These are phyloP conservation scores for Colletotrichum plurivorum DNA, from an alignment of 2,329 filamentous ascomycete genomes.

Conservation along the genomic window DNA sequence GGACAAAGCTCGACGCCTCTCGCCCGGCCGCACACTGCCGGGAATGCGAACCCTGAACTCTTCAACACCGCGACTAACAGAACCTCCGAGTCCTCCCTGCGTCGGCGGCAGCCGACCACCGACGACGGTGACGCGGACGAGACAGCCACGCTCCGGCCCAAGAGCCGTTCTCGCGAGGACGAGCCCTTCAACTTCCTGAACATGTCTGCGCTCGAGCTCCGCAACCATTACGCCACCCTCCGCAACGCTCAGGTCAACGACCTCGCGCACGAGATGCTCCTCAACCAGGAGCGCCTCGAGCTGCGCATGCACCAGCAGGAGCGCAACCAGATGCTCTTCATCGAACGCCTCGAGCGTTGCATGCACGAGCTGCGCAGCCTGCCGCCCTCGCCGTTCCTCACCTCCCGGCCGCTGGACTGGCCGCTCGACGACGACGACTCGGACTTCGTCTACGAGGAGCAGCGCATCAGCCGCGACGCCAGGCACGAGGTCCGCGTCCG, in stretches of 20 bases:
- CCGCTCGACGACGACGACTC: conserved; percentile 12
- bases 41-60: conserved; percentile 4
- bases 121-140: conserved; percentile 16
- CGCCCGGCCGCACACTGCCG: conserved; percentile 15
- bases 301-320: conserved; percentile 39
- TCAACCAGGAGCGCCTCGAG: conserved; percentile 40
- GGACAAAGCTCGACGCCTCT: conserved; percentile 5
- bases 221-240: conserved; percentile 38
- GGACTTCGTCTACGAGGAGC: conserved; percentile 31
- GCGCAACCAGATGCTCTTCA: conserved; percentile 38
- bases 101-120: background rate
- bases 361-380: conserved; percentile 31
- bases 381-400: conserved; percentile 3
- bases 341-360: conserved; percentile 36
- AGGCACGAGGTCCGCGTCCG: conserved; percentile 22
- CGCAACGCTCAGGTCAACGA: conserved; percentile 27
- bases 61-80: conserved; percentile 1
- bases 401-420: conserved; percentile 18
- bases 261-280: conserved; percentile 40
- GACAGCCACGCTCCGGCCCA: conserved; percentile 16
- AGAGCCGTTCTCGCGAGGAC: conserved; percentile 19
- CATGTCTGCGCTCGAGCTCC: conserved; percentile 34
- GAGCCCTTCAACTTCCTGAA: background rate
- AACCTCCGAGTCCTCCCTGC: background rate
- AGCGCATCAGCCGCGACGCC: conserved; percentile 24